Percentiles rank a stretch among this genome's conserved stretches.
phyloP scores from a whole-genome alignment of 345 rosid genomes.

The Bruguiera parviflora region DNA sequence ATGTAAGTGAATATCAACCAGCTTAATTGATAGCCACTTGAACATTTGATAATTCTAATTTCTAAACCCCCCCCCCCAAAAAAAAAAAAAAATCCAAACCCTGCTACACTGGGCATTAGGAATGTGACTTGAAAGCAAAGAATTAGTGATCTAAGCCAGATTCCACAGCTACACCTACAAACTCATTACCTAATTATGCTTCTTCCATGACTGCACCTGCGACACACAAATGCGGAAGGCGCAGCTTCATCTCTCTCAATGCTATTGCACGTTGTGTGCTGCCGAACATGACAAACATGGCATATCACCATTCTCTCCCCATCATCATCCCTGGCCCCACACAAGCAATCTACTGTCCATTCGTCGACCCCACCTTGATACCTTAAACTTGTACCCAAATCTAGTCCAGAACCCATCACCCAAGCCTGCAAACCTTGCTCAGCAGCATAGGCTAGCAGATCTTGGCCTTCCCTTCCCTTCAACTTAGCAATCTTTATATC shows the following conservation, averaged over 20 bases:
- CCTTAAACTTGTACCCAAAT: conserved; percentile 36
- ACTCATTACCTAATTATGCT: no score
- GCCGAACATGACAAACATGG: conserved; percentile 58
- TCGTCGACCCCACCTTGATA: conserved; percentile 52
- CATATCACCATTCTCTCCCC: conserved; percentile 71
- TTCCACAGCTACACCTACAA: no score
- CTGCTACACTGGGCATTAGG: no score
- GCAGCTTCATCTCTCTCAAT: conserved; percentile 37
- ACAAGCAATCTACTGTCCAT: conserved; percentile 50
- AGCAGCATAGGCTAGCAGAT: conserved; percentile 16
- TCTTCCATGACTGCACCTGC: conserved; percentile 17
- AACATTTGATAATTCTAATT: no score
- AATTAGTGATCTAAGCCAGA: no score
- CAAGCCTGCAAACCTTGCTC: conserved; percentile 16
- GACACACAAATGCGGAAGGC: conserved; percentile 43
- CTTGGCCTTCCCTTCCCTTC: conserved; percentile 8
- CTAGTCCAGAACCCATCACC: conserved; percentile 46
- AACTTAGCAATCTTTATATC: conserved; percentile 26
- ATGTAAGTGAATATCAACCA: no score
- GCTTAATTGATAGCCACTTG: no score
- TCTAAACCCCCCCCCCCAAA: no score
- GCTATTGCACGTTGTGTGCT: conserved; percentile 51
- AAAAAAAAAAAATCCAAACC: no score
- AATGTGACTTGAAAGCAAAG: no score
- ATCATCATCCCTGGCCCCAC: conserved; percentile 61